Base-by-base conservation (phyloP, 805 yeast genomes). In the Candida lessepsii region DNA sequence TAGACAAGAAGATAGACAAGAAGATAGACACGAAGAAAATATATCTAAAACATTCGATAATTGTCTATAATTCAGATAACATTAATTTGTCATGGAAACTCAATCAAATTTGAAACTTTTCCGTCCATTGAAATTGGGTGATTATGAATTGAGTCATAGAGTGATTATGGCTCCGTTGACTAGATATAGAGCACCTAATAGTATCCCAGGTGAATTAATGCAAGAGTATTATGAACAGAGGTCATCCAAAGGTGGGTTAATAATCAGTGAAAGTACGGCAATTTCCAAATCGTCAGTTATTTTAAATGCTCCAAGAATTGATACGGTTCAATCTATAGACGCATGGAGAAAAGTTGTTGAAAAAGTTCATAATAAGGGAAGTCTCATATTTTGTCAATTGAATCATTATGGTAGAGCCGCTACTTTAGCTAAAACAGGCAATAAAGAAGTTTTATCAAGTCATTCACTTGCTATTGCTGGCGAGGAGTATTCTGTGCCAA, bases 321-420 rank as follows among this genome's bases (percentile, higher is more conserved):
- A 65, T 58, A 68, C 63, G 16, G 67, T 67, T 5, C 59, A 63
- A 26, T 83, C 79, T 48, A 62, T 67, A n/a, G 54, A 49, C 15
- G 70, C 67, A 3, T 79, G 83, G 81, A 67, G 63, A 44, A 59
- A 63, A 44, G 65, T 77, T 17, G 58, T 59, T 15, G 70, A 71
- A 15, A 65, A 60, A 6, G 70, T 75, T 18, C 83, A 77, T 50
- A 58, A 48, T 1, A 63, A 71, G 47, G 53, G 56, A 18, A 68
- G 80, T 0, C 64, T 54, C 32, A 54, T 70, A 2, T 62, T 73
- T 36, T 54, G 70, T 20, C 86, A 80, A 60, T 46, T 81, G 28
- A 78, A 81, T 80, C 66, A 62, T 13, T 52, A 76, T 16, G 82
- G 81, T 19, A 58, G 78, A 39, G 35, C 13, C 21, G 64, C 57